These are phyloP conservation scores for Globisporangium camurandrum DNA, from an alignment of 352 stramenopile genomes.

Conservation along the genomic window DNA sequence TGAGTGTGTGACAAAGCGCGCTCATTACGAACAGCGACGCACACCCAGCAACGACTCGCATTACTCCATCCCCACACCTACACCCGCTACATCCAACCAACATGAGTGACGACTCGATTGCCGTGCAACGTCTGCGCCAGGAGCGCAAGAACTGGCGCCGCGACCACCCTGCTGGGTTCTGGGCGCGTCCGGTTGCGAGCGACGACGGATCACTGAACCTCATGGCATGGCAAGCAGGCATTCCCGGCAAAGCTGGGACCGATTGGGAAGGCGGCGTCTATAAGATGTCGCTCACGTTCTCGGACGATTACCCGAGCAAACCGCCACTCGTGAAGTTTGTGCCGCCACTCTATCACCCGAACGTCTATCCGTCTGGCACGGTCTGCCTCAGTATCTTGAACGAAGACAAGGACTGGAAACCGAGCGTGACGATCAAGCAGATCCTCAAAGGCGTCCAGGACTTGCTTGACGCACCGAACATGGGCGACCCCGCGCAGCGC, in stretches of 20 bases:
- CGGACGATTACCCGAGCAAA: conserved; percentile 96
- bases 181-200: conserved; percentile 88
- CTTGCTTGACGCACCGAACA: conserved; percentile 83
- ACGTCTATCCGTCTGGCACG: conserved; percentile 95
- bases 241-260: conserved; percentile 93
- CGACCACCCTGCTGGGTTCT: conserved; percentile 96
- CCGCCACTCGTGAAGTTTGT: conserved; percentile 98
- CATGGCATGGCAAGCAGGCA: conserved; percentile 95
- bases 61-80: no score
- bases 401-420: conserved; percentile 98
- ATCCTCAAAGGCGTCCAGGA: conserved; percentile 97
- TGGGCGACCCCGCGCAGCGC: conserved; percentile 80
- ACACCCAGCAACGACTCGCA: conserved; percentile 3
- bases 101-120: conserved; percentile 87
- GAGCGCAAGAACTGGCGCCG: conserved; percentile 93
- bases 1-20: background rate
- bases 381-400: conserved; percentile 98
- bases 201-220: conserved; percentile 95
- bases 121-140: conserved; percentile 84
- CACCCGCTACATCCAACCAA: background rate
- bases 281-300: conserved; percentile 96
- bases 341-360: conserved; percentile 95
- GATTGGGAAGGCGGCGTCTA: conserved; percentile 97
- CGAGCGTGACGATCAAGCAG: conserved; percentile 96
- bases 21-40: background rate